Conservation (phyloP, 225 moss, liverwort and hornwort species). For the Antitrichia curtipendula region DNA sequence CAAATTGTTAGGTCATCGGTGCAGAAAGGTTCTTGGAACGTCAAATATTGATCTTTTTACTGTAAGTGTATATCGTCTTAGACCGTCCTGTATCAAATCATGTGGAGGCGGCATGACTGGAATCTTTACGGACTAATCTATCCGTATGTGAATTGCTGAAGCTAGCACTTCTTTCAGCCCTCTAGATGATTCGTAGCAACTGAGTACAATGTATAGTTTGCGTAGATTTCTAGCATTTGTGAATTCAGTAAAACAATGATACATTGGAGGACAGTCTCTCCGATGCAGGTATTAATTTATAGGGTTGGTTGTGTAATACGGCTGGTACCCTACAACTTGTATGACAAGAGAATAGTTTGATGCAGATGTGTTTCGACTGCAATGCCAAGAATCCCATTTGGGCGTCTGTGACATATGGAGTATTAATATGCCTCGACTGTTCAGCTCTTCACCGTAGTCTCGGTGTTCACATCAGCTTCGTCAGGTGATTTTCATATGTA, state of each 20-base stretch:
- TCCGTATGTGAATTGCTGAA: background rate
- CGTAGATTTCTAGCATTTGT: background rate
- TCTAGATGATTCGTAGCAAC: background rate
- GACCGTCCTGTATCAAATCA: background rate
- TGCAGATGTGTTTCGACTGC: slow-evolving; percentile 99
- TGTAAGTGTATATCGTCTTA: background rate
- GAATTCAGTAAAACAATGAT: background rate
- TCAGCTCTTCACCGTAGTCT: slow-evolving; percentile 98
- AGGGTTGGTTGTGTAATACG: background rate
- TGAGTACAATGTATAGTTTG: background rate
- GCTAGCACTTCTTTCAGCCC: background rate
- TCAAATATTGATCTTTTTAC: background rate
- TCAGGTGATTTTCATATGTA: slow-evolving; percentile 46
- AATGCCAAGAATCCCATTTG: slow-evolving; percentile 93
- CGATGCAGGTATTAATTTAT: background rate
- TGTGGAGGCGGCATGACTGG: background rate
- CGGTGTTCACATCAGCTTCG: slow-evolving; percentile 95
- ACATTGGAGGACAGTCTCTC: background rate
- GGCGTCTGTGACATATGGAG: slow-evolving; percentile 95
- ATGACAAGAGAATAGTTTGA: background rate
- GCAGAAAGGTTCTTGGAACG: background rate
- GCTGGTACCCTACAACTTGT: background rate
- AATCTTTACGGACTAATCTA: background rate
- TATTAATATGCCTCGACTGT: slow-evolving; percentile 91
- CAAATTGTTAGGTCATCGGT: background rate